Evolutionary conservation across 495 filamentous ascomycete genomes (phyloP).

Genomic region (Mytilinidion resinicola): DNA sequence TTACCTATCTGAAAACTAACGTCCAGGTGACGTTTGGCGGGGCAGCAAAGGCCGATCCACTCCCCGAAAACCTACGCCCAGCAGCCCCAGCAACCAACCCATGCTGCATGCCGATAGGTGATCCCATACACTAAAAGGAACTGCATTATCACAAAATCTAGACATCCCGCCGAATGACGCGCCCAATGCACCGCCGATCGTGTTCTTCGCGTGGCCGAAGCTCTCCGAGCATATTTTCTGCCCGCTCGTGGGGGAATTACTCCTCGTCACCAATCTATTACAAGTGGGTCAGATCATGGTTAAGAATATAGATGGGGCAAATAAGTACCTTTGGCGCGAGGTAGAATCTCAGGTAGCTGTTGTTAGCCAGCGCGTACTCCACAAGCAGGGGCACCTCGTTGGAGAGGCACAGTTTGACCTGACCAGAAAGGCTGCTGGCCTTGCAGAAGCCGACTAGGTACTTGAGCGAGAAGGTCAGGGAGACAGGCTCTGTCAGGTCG

Average conservation of each 20-base stretch:
- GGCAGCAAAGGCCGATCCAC: too few species aligned
- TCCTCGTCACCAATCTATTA: conserved; percentile 85
- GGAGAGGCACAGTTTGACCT: conserved; percentile 86
- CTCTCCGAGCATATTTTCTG: too few species aligned
- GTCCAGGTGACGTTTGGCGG: too few species aligned
- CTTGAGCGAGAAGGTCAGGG: conserved; percentile 97
- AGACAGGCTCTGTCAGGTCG: conserved; percentile 82
- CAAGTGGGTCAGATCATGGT: not conserved
- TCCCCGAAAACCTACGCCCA: too few species aligned
- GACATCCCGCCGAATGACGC: too few species aligned
- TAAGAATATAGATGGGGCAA: conserved; percentile 7
- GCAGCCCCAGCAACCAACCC: too few species aligned
- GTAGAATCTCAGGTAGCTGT: conserved; percentile 92
- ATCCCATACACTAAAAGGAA: too few species aligned
- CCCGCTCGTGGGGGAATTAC: conserved; percentile 32
- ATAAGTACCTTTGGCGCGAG: conserved; percentile 81
- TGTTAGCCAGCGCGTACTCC: conserved; percentile 75
- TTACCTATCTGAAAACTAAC: too few species aligned
- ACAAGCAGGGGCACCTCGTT: conserved; percentile 95
- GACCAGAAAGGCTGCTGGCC: conserved; percentile 72
- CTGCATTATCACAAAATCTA: too few species aligned
- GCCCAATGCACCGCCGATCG: too few species aligned
- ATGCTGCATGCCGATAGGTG: too few species aligned
- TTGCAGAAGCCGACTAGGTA: conserved; percentile 99
- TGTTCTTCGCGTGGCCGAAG: too few species aligned